A percentile compares a stretch with the other conserved stretches of the same genome.
These are phyloP conservation scores for Yamadazyma dendronema DNA, from an alignment of 1,139 yeast genomes.

Conservation along the genomic window DNA sequence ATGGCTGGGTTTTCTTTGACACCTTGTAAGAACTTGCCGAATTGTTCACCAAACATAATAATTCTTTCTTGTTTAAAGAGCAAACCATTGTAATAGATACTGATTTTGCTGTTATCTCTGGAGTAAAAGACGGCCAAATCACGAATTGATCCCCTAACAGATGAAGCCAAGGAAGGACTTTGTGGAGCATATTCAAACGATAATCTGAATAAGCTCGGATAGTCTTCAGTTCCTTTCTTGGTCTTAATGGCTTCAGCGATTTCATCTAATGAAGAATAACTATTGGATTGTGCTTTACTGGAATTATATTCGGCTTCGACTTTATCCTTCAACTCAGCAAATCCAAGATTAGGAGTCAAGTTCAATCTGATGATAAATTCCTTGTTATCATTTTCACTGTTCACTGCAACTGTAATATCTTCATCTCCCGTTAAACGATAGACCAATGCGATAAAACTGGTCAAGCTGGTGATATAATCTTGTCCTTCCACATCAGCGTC, in stretches of 20 bases:
- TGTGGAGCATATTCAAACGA: slow-evolving; percentile 53
- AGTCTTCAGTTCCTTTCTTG: slow-evolving; percentile 49
- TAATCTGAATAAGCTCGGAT: slow-evolving; percentile 65
- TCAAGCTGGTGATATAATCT: slow-evolving; percentile 53
- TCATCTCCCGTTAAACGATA: slow-evolving; percentile 91
- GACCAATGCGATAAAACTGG: slow-evolving; percentile 71
- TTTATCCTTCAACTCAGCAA: slow-evolving; percentile 47
- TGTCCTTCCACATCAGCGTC: slow-evolving; percentile 29
- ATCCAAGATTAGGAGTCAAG: slow-evolving; percentile 53
- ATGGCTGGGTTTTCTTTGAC: slow-evolving; percentile 29
- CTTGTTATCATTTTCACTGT: slow-evolving; percentile 34
- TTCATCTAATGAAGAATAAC: slow-evolving; percentile 51
- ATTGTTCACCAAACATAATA: slow-evolving; percentile 68
- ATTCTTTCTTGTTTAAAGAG: slow-evolving; percentile 73
- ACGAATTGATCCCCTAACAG: slow-evolving; percentile 54
- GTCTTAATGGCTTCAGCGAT: slow-evolving; percentile 52
- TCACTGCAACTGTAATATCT: slow-evolving; percentile 82
- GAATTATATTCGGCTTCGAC: slow-evolving; percentile 44
- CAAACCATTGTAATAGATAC: slow-evolving; percentile 70
- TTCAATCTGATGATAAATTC: slow-evolving; percentile 63
- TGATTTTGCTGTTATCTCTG: slow-evolving; percentile 24
- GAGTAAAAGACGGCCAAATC: slow-evolving; percentile 59
- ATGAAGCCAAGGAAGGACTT: slow-evolving; percentile 45
- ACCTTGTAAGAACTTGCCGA: slow-evolving; percentile 48
- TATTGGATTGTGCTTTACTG: slow-evolving; percentile 32